phyloP scores from a whole-genome alignment of 106 monocot genomes.

The Agapanthus africanus region DNA sequence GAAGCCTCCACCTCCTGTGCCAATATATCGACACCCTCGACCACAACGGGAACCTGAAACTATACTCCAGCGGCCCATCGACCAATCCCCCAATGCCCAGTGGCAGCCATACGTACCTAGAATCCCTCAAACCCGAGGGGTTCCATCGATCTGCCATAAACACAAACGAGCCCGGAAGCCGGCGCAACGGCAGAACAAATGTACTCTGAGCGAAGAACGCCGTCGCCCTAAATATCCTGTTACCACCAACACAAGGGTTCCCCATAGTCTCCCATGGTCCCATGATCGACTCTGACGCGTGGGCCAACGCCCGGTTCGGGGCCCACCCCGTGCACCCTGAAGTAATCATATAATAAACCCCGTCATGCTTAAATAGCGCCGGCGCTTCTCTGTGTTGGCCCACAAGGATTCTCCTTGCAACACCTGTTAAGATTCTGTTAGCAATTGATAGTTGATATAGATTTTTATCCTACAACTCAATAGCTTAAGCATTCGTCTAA shows the following conservation, averaged over 20 bases:
- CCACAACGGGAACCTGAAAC: slow-evolving; percentile 64
- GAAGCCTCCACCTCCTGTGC: slow-evolving; percentile 66
- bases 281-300: slow-evolving; percentile 83
- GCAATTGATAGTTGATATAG: too few species aligned
- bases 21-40: slow-evolving; percentile 64
- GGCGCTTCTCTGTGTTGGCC: slow-evolving; percentile 85
- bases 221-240: slow-evolving; percentile 55
- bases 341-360: slow-evolving; percentile 94
- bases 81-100: slow-evolving; percentile 63
- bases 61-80: slow-evolving; percentile 84
- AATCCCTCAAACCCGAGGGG: slow-evolving; percentile 70
- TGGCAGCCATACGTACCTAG: slow-evolving; percentile 93
- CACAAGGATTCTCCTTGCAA: slow-evolving; percentile 54
- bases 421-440: too few species aligned
- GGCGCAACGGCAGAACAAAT: slow-evolving; percentile 58
- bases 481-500: too few species aligned
- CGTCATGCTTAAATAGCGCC: slow-evolving; percentile 64
- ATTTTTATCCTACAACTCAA: too few species aligned
- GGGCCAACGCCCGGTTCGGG: slow-evolving; percentile 69
- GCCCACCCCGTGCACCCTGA: slow-evolving; percentile 96
- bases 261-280: slow-evolving; percentile 95
- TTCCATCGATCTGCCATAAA: slow-evolving; percentile 98
- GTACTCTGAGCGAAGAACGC: slow-evolving; percentile 90
- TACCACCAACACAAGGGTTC: slow-evolving; percentile 86
- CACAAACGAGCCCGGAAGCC: slow-evolving; percentile 59